These are phyloP conservation scores for Aspergillus tanneri DNA, from an alignment of 2,329 filamentous ascomycete species.

Conservation along the genomic window DNA sequence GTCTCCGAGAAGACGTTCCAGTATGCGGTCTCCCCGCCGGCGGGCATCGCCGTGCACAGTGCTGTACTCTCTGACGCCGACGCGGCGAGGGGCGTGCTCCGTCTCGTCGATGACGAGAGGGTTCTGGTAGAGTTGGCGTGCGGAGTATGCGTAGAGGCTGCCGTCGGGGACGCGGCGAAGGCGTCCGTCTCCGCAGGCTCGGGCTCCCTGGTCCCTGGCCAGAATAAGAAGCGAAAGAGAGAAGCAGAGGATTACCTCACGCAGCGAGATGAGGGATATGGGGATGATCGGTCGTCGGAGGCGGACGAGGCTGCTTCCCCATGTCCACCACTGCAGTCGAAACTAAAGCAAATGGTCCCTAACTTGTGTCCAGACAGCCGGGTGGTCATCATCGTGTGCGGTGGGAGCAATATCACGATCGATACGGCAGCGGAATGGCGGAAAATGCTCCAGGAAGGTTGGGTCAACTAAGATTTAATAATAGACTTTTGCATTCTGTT, in stretches of 20 bases:
- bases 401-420: constrained; percentile 67
- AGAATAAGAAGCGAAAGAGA: constrained; percentile 32
- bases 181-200: constrained; percentile 4
- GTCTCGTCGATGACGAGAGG: constrained; percentile 77
- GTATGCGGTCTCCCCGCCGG: constrained; percentile 54
- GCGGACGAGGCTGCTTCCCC: constrained; percentile 23
- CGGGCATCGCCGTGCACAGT: constrained; percentile 54
- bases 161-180: constrained; percentile 34
- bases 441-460: constrained; percentile 44
- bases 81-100: constrained; percentile 73
- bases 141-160: constrained; percentile 69
- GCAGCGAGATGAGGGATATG: constrained; percentile 36
- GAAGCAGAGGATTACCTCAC: constrained; percentile 7
- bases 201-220: constrained; percentile 16
- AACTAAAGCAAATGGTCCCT: constrained; percentile 62
- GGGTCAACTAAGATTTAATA: constrained; percentile 25
- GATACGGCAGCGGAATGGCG: constrained; percentile 61
- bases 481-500: constrained; percentile 7
- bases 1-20: constrained; percentile 68
- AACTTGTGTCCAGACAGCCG: constrained; percentile 65
- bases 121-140: constrained; percentile 82
- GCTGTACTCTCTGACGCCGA: constrained; percentile 71
- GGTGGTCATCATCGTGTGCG: constrained; percentile 82
- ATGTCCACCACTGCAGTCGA: constrained; percentile 25
- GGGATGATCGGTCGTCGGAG: constrained; percentile 34